These are phyloP conservation scores for Lentinula raphanica DNA, from an alignment of 768 basidiomycete species.

Conservation along the genomic window DNA sequence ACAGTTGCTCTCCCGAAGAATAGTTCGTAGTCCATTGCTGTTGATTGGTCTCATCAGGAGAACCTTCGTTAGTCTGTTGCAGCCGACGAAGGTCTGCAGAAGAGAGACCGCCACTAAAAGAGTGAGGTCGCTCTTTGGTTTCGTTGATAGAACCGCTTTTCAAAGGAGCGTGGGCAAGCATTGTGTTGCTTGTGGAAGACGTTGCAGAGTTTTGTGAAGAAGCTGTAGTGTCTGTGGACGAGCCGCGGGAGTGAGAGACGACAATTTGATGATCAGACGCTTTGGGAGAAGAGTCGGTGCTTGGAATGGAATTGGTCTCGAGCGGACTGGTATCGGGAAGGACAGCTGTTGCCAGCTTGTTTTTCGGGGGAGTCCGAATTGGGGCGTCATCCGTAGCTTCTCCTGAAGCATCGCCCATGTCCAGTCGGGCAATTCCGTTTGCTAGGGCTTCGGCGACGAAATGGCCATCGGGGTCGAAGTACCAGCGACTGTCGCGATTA, in stretches of 20 bases:
- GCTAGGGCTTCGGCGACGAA: conserved; percentile 54
- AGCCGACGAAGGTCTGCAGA: conserved; percentile 69
- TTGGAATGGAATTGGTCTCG: conserved; percentile 67
- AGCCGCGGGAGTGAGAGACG: conserved; percentile 74
- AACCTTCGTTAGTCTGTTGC: conserved; percentile 57
- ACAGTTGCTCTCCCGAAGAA: conserved; percentile 29
- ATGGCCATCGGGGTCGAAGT: conserved; percentile 58
- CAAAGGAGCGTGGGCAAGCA: conserved; percentile 50
- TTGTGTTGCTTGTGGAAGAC: conserved; percentile 47
- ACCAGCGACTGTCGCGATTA: conserved; percentile 50
- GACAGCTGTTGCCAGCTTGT: conserved; percentile 46
- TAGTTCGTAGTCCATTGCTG: conserved; percentile 47
- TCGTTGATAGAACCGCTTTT: conserved; percentile 49
- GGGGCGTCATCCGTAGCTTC: conserved; percentile 49
- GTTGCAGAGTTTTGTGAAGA: conserved; percentile 53
- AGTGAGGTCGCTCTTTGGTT: conserved; percentile 73
- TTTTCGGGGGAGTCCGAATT: conserved; percentile 65
- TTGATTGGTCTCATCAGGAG: conserved; percentile 29
- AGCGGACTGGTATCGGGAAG: conserved; percentile 65
- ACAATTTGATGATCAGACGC: conserved; percentile 60
- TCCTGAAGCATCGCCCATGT: conserved; percentile 50
- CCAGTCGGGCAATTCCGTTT: conserved; percentile 68
- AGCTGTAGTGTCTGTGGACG: conserved; percentile 71
- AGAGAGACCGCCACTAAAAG: conserved; percentile 75
- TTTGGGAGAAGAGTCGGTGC: conserved; percentile 69